A percentile compares a stretch with the other conserved stretches of the same genome.
Evolutionary conservation across 2,329 filamentous ascomycete genomes (phyloP).

Genomic region (Alternaria sp.): DNA sequence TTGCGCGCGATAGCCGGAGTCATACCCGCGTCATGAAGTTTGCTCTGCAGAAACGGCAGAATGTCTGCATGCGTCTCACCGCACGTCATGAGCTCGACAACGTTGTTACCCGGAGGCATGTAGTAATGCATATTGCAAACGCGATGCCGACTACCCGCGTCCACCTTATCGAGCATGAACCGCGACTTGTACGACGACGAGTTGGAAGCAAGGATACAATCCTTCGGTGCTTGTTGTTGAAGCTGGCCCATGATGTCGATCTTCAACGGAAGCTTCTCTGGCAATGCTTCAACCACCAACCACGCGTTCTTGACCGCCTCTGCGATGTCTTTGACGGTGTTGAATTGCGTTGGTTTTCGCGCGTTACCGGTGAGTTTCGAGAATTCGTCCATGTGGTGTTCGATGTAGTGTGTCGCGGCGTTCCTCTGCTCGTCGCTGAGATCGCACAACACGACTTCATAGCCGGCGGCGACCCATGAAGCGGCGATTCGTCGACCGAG

Average conservation of each 20-base stretch:
- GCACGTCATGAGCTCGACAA: constrained; percentile 62
- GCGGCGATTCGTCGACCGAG: constrained; percentile 17
- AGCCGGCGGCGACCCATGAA: constrained; percentile 16
- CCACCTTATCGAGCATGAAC: constrained; percentile 56
- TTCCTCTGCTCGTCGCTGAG: constrained; percentile 13
- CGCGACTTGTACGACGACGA: constrained; percentile 60
- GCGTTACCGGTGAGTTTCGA: neutral
- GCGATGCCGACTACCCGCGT: constrained; percentile 38
- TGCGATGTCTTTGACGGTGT: constrained; percentile 44
- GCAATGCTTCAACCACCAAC: constrained; percentile 63
- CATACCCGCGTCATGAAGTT: constrained; percentile 50
- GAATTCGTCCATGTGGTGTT: constrained; percentile 8
- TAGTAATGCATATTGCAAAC: constrained; percentile 58
- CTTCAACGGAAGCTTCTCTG: constrained; percentile 59
- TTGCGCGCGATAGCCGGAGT: constrained; percentile 53
- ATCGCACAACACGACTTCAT: constrained; percentile 13
- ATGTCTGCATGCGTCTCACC: constrained; percentile 53
- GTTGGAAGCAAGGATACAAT: constrained; percentile 60
- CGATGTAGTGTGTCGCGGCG: constrained; percentile 12
- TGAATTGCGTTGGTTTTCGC: constrained; percentile 1
- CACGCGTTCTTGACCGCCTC: constrained; percentile 55
- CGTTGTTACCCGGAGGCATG: constrained; percentile 53
- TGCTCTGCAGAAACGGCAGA: constrained; percentile 54
- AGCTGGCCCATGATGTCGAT: constrained; percentile 56
- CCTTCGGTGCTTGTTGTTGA: constrained; percentile 50